Evolutionary conservation across 495 filamentous ascomycete genomes (phyloP), one percentile per base, ranked within the genome.

Genomic region (Annulohypoxylon maeteangense): DNA sequence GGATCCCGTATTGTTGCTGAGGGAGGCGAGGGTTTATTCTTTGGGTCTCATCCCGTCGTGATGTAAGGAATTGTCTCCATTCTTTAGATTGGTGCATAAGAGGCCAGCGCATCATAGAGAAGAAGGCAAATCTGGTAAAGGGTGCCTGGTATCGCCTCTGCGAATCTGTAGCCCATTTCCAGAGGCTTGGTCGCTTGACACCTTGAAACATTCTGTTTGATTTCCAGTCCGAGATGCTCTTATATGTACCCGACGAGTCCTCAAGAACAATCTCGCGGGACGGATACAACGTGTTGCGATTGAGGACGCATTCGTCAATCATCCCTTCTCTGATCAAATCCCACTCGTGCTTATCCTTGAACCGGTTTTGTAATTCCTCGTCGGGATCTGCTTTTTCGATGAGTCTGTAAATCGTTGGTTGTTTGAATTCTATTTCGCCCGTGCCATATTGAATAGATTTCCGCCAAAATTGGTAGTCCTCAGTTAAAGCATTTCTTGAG

Each of bases 101-200:
- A 3, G 75, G 75, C 75, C 75, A 78, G 38, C 75, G 75, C 56
- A 32, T 63, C 75, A 78, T 74, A 59, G 59, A 61, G 40, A 78
- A 78, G 56, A 65, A 78, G 11, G 51, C 8, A 5, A 18, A 23
- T 11, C 75, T 65, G 8, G 71, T 76, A 44, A 62, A 73, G 12
- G 50, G 68, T 3, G 74, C 74, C 56, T 78, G 75, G 45, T 68
- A 78, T 34, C 63, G 68, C 56, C 75, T 72, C 60, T 78, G 70
- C 25, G 47, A 65, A 34, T 62, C 36, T 32, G 73, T 76, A 58
- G 74, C 75, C 75, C 75, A 78, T 63, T 69, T 72, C 67, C 76
- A 78, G 45, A 78, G 70, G 56, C 53, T 71, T n/a, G 74, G 74
- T 57, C 74, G 64, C 60, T 59, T 68, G 44, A 29, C 27, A 4